phyloP scores from a whole-genome alignment of 306 rosid species.

The Trifolium fragiferum region DNA sequence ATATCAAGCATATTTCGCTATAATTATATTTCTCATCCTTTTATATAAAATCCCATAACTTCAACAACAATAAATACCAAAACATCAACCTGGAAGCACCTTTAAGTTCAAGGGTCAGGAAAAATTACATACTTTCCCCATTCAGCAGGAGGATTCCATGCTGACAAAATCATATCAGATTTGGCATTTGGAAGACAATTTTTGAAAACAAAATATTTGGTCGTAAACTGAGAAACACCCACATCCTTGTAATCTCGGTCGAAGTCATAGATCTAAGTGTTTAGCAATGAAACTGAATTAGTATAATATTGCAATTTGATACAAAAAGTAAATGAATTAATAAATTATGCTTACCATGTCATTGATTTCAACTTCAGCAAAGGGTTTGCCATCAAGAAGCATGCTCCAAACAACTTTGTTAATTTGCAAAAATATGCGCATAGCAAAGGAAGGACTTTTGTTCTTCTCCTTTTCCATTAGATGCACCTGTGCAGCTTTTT shows the following conservation, averaged over 20 bases:
- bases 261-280: slow-evolving; percentile 77
- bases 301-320: slow-evolving; percentile 36
- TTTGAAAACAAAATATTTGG: slow-evolving; percentile 80
- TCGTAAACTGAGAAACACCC: slow-evolving; percentile 85
- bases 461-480: slow-evolving; percentile 93
- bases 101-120: background rate
- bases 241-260: slow-evolving; percentile 98
- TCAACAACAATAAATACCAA: too few species aligned
- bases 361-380: slow-evolving; percentile 92
- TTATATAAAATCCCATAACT: too few species aligned
- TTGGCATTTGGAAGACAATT: slow-evolving; percentile 84
- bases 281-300: slow-evolving; percentile 44
- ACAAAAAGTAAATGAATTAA: slow-evolving; percentile 6
- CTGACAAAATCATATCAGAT: slow-evolving; percentile 87
- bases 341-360: slow-evolving; percentile 79
- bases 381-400: slow-evolving; percentile 92
- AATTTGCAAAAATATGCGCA: slow-evolving; percentile 83
- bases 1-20: background rate
- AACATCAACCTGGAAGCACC: too few species aligned
- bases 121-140: slow-evolving; percentile 88
- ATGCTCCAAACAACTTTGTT: slow-evolving; percentile 97
- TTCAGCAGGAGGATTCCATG: slow-evolving; percentile 95
- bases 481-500: slow-evolving; percentile 71
- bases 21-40: background rate
- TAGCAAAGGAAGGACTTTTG: slow-evolving; percentile 91